phyloP scores from a whole-genome alignment of 306 rosid genomes.

The Fragaria iinumae region DNA sequence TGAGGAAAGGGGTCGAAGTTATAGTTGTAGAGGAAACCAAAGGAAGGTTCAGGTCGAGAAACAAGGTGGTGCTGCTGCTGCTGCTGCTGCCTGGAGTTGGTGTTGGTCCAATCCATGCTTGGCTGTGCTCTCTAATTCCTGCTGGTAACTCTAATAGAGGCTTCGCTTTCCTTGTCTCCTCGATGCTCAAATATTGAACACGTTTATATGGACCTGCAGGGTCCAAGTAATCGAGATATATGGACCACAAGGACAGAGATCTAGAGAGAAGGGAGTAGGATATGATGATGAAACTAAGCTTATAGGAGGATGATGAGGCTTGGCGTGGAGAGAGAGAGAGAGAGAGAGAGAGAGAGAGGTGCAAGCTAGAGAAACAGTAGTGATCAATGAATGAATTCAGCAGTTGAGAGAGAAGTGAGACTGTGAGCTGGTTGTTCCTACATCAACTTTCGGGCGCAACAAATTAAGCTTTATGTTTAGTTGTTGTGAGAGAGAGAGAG shows the following conservation, averaged over 20 bases:
- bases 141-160: background rate
- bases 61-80: conserved; percentile 29
- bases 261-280: conserved; percentile 3
- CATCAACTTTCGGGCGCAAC: conserved; percentile 59
- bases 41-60: conserved; percentile 64
- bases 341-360: conserved; percentile 18
- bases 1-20: conserved; percentile 55
- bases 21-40: conserved; percentile 69
- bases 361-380: conserved; percentile 17
- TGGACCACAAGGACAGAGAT: conserved; percentile 57
- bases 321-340: conserved; percentile 44
- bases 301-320: background rate
- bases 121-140: conserved; percentile 6
- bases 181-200: conserved; percentile 20
- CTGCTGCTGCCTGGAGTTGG: conserved; percentile 38
- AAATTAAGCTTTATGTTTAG: conserved; percentile 44
- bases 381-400: background rate
- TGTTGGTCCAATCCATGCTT: conserved; percentile 80
- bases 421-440: conserved; percentile 25
- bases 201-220: conserved; percentile 38
- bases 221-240: conserved; percentile 10
- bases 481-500: conserved; percentile 16
- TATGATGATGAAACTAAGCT: conserved; percentile 20
- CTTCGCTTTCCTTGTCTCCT: conserved; percentile 28
- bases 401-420: conserved; percentile 27